phyloP scores from a whole-genome alignment of 345 rosid species.

The Hibiscus syriacus region DNA sequence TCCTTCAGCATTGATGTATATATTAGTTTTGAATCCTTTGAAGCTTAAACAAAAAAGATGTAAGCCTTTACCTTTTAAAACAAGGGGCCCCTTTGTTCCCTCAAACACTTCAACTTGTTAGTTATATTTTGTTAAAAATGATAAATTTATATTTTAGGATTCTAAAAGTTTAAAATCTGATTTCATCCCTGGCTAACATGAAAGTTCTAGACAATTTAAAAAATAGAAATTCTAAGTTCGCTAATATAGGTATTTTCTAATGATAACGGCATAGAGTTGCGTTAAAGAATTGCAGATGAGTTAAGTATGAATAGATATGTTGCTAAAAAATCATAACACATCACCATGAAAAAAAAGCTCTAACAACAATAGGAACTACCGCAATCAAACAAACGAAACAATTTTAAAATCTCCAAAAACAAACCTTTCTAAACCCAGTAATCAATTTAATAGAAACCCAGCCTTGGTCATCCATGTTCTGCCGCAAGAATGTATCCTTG shows the following conservation, averaged over 20 bases:
- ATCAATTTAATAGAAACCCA: slow-evolving; percentile 63
- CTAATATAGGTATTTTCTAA: background rate
- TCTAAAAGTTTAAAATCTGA: too few species aligned
- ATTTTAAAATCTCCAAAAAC: slow-evolving; percentile 12
- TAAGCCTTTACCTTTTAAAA: too few species aligned
- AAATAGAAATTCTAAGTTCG: background rate
- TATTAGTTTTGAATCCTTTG: too few species aligned
- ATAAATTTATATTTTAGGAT: too few species aligned
- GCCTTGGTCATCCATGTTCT: slow-evolving; percentile 83
- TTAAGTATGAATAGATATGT: too few species aligned
- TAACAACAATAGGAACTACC: background rate
- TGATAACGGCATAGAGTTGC: background rate
- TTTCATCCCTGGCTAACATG: too few species aligned
- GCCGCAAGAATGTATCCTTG: slow-evolving; percentile 71
- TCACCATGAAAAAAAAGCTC: slow-evolving; percentile 24
- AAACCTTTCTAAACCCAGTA: slow-evolving; percentile 77
- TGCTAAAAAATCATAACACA: too few species aligned
- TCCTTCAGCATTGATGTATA: too few species aligned
- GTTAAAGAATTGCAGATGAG: background rate
- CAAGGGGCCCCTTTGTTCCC: too few species aligned
- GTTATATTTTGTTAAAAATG: too few species aligned
- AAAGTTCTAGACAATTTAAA: too few species aligned
- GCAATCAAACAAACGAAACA: slow-evolving; percentile 8
- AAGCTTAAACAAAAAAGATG: background rate
- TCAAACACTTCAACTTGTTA: too few species aligned